Conservation (phyloP, 495 filamentous ascomycete genomes). For the Xylona heveae region DNA sequence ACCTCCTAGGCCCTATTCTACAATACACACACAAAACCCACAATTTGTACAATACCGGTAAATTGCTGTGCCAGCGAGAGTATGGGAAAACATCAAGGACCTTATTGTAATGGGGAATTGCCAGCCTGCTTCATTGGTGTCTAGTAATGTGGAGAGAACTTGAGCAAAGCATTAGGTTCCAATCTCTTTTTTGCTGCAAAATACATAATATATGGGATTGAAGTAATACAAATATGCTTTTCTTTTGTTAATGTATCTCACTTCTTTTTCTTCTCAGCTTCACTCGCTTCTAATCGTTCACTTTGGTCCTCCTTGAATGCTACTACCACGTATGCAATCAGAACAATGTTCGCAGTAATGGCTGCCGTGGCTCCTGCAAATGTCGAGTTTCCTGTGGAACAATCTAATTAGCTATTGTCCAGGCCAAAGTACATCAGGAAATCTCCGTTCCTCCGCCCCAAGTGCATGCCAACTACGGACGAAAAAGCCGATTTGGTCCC, state of each 20-base stretch:
- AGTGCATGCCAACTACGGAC: no score
- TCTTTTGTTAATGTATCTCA: slow-evolving; percentile 11
- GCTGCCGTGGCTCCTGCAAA: slow-evolving; percentile 71
- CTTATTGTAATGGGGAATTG: no score
- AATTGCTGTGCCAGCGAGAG: no score
- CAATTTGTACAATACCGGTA: no score
- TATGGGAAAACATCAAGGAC: no score
- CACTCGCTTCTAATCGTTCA: slow-evolving; percentile 36
- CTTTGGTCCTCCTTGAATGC: slow-evolving; percentile 74
- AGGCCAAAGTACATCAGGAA: neutral
- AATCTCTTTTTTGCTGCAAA: slow-evolving; percentile 7
- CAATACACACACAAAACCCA: no score
- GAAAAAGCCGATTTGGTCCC: no score
- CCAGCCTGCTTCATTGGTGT: no score
- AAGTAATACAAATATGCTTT: slow-evolving; percentile 4
- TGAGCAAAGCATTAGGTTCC: no score
- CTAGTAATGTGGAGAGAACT: no score
- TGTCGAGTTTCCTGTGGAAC: slow-evolving; percentile 52
- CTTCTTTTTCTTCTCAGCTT: slow-evolving; percentile 38
- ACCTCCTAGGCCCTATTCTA: no score
- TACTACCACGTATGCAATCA: slow-evolving; percentile 78
- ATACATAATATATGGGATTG: neutral
- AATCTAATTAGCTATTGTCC: neutral
- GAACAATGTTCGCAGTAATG: slow-evolving; percentile 72
- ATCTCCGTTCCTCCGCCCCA: no score